Evolutionary conservation across 2,329 filamentous ascomycete species (phyloP).

Genomic region (Apiospora saccharicola): DNA sequence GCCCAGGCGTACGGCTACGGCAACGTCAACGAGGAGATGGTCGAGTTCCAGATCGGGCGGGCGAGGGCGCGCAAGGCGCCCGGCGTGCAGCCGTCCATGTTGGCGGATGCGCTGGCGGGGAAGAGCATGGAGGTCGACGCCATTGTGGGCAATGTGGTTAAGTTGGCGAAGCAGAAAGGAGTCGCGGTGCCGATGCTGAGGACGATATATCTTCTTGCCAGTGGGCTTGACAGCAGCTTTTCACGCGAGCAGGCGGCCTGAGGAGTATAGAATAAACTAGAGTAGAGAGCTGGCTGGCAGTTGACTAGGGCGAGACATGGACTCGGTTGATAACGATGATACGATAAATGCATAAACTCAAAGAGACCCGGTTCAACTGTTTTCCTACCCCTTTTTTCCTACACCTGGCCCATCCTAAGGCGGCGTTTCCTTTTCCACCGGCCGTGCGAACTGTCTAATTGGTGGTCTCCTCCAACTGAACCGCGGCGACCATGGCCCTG

Average conservation of each 20-base stretch:
- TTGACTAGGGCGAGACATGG: too few species aligned
- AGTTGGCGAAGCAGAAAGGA: constrained; percentile 38
- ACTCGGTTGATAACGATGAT: too few species aligned
- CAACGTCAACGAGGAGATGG: constrained; percentile 38
- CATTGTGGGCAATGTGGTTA: constrained; percentile 44
- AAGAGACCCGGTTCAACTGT: too few species aligned
- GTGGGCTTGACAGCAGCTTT: constrained; percentile 43
- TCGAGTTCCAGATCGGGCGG: constrained; percentile 40
- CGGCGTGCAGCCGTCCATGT: constrained; percentile 43
- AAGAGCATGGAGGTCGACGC: constrained; percentile 43
- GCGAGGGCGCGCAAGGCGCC: constrained; percentile 34
- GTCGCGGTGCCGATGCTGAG: constrained; percentile 42
- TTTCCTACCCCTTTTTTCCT: too few species aligned
- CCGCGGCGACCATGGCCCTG: too few species aligned
- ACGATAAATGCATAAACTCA: too few species aligned
- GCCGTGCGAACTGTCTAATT: too few species aligned
- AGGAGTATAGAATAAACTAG: neutral
- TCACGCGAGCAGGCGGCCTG: constrained; percentile 7
- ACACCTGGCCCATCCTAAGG: too few species aligned
- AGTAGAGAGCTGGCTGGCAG: neutral
- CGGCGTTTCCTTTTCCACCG: too few species aligned
- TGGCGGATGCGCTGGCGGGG: constrained; percentile 40
- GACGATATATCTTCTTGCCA: constrained; percentile 49
- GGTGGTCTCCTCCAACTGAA: too few species aligned
- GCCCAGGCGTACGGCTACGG: constrained; percentile 43